A percentile compares a stretch with the other conserved stretches of the same genome.
Conservation (phyloP, 164 flowering plant species). For the Saururus chinensis region DNA sequence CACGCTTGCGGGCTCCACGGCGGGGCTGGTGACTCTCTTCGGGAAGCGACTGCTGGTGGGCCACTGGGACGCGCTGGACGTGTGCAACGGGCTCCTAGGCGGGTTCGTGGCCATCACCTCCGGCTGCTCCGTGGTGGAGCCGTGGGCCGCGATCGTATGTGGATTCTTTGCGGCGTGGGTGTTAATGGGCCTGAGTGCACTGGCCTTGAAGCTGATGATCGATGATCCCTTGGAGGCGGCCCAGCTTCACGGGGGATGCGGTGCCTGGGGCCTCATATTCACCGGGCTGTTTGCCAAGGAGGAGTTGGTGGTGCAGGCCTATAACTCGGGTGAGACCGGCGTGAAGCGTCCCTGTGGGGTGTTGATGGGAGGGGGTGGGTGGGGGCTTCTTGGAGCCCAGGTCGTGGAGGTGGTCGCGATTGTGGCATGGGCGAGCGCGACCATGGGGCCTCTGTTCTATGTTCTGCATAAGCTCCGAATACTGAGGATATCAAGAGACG, state of each 20-base stretch:
- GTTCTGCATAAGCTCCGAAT: conserved; percentile 37
- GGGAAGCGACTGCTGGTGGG: conserved; percentile 45
- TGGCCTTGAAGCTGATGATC: conserved; percentile 34
- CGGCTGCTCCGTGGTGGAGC: conserved; percentile 64
- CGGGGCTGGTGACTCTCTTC: conserved; percentile 46
- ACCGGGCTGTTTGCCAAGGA: conserved; percentile 60
- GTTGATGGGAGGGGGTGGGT: conserved; percentile 71
- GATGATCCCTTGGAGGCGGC: conserved; percentile 73
- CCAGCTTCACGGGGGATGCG: conserved; percentile 72
- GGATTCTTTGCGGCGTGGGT: conserved; percentile 56
- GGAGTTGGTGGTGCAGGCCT: conserved; percentile 39
- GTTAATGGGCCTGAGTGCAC: conserved; percentile 45
- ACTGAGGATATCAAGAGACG: conserved; percentile 43
- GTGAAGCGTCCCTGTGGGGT: conserved; percentile 44
- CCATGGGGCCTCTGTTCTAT: conserved; percentile 68
- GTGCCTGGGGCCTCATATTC: conserved; percentile 67
- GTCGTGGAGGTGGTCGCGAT: conserved; percentile 40
- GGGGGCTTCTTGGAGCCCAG: conserved; percentile 53
- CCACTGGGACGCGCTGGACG: conserved; percentile 59
- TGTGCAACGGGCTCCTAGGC: conserved; percentile 51
- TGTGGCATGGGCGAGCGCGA: conserved; percentile 56
- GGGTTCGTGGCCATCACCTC: conserved; percentile 59
- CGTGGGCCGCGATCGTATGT: conserved; percentile 68
- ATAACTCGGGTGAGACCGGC: conserved; percentile 20
- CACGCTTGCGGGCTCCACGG: conserved; percentile 49